These are phyloP conservation scores for Betula pendula DNA, from an alignment of 306 rosid species.

Conservation along the genomic window DNA sequence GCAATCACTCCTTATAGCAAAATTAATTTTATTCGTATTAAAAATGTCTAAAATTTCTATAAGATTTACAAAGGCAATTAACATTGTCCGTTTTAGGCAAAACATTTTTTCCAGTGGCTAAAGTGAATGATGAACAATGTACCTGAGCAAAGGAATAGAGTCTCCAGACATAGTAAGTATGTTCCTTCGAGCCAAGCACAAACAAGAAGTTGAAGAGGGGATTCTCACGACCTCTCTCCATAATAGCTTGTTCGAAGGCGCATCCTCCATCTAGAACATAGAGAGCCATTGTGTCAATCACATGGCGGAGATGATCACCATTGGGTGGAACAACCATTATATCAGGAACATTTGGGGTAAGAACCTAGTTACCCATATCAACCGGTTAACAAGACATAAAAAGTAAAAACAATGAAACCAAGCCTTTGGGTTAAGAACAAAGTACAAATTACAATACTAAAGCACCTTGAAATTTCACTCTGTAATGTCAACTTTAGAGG, in stretches of 20 bases:
- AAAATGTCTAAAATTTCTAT: neutral
- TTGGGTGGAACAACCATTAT: constrained; percentile 83
- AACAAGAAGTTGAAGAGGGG: constrained; percentile 92
- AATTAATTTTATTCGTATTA: too few relatives aligned
- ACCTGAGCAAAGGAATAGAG: constrained; percentile 99
- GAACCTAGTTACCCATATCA: constrained; percentile 55
- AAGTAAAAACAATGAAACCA: neutral
- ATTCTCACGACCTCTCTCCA: constrained; percentile 99
- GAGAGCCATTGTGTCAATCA: constrained; percentile 97
- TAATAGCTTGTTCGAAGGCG: constrained; percentile 96
- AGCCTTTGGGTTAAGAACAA: neutral
- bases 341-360: constrained; percentile 97
- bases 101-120: too few relatives aligned
- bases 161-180: constrained; percentile 98
- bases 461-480: too few relatives aligned
- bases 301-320: constrained; percentile 86
- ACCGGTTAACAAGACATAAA: constrained; percentile 1
- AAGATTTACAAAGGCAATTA: neutral
- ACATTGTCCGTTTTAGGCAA: too few relatives aligned
- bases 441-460: too few relatives aligned
- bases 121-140: too few relatives aligned
- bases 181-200: constrained; percentile 97
- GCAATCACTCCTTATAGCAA: too few relatives aligned
- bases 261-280: constrained; percentile 97
- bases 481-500: too few relatives aligned